These are phyloP conservation scores for Erythrobasidium yunnanense DNA, from an alignment of 768 basidiomycete genomes.

Conservation along the genomic window DNA sequence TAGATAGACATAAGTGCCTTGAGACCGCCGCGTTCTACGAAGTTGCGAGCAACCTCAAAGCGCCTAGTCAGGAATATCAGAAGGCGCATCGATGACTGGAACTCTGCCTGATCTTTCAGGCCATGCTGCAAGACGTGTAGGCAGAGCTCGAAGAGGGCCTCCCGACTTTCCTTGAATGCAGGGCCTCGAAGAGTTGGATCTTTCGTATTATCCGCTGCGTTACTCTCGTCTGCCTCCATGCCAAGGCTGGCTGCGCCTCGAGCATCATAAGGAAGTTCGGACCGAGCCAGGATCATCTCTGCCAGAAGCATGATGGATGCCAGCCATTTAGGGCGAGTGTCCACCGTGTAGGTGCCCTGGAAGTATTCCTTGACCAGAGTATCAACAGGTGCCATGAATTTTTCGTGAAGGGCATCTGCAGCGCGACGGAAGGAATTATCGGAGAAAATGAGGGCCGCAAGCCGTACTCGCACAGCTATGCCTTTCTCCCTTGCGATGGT, in stretches of 20 bases:
- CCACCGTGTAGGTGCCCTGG: constrained; percentile 29
- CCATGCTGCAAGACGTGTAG: constrained; percentile 57
- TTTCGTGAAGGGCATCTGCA: constrained; percentile 30
- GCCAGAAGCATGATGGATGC: constrained; percentile 72
- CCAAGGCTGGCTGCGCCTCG: constrained; percentile 41
- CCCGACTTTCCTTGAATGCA: constrained; percentile 52
- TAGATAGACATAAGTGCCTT: constrained; percentile 55
- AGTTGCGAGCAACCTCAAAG: constrained; percentile 53
- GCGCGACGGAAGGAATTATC: constrained; percentile 50
- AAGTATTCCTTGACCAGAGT: constrained; percentile 26
- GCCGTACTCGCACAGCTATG: constrained; percentile 67
- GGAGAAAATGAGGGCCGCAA: constrained; percentile 70
- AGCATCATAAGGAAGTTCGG: constrained; percentile 65
- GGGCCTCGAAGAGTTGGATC: constrained; percentile 50
- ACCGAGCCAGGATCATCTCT: constrained; percentile 66
- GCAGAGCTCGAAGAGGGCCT: constrained; percentile 63
- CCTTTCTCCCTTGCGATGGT: constrained; percentile 50
- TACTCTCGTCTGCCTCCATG: constrained; percentile 43
- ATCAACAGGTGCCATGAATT: constrained; percentile 31
- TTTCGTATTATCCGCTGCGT: not conserved
- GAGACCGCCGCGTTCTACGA: constrained; percentile 60
- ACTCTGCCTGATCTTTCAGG: constrained; percentile 63
- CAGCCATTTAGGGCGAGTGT: constrained; percentile 68
- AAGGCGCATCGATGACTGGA: constrained; percentile 68
- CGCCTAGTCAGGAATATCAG: constrained; percentile 75